These are phyloP conservation scores for Myxozyma nipponensis DNA, from an alignment of 805 yeast genomes.

Conservation along the genomic window DNA sequence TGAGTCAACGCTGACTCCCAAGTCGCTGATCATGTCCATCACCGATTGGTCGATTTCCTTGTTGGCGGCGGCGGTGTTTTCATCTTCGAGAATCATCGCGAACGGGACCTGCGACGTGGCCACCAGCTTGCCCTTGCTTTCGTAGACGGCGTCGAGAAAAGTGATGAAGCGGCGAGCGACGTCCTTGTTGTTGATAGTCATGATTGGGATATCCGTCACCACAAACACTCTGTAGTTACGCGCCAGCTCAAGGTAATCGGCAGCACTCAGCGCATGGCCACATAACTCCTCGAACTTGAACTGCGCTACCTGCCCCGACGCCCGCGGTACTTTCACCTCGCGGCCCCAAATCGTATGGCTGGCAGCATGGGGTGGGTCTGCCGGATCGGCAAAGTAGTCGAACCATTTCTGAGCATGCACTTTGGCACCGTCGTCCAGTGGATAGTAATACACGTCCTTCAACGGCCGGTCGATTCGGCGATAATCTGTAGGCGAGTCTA, in stretches of 20 bases:
- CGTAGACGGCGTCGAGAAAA: constrained; percentile 92
- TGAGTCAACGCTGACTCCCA: constrained; percentile 69
- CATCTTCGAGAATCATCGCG: constrained; percentile 76
- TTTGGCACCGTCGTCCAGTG: constrained; percentile 55
- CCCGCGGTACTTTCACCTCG: constrained; percentile 65
- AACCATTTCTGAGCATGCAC: constrained; percentile 77
- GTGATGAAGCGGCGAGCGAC: constrained; percentile 88
- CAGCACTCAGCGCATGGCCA: constrained; percentile 85
- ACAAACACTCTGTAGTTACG: constrained; percentile 69
- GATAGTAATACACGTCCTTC: constrained; percentile 72
- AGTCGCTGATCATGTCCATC: constrained; percentile 49
- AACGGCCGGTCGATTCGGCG: constrained; percentile 82
- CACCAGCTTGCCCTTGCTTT: constrained; percentile 80
- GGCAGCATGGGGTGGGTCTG: constrained; percentile 35
- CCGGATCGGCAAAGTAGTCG: constrained; percentile 59
- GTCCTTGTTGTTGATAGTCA: constrained; percentile 75
- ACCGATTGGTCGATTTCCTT: constrained; percentile 48
- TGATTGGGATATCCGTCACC: constrained; percentile 88
- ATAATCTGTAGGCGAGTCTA: constrained; percentile 92
- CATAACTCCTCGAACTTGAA: constrained; percentile 84
- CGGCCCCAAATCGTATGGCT: constrained; percentile 79
- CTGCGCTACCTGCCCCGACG: constrained; percentile 80
- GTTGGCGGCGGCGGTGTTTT: constrained; percentile 52
- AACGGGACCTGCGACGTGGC: constrained; percentile 87
- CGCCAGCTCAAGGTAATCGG: constrained; percentile 86